These are phyloP conservation scores for Ophiocordyceps australis DNA, from an alignment of 2,329 filamentous ascomycete species.

Conservation along the genomic window DNA sequence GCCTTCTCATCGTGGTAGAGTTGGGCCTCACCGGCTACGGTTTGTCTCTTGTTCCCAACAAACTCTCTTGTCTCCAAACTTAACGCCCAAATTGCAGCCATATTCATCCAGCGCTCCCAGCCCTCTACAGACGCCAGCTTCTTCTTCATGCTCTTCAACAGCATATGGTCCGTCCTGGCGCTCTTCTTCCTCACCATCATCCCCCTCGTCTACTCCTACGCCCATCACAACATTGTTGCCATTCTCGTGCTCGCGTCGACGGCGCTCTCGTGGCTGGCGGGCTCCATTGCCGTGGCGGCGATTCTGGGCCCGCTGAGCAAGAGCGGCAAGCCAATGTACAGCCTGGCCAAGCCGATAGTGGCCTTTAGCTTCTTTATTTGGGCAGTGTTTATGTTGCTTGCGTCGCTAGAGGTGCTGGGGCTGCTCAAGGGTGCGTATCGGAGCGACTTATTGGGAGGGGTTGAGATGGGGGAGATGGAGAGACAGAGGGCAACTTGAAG, in stretches of 20 bases:
- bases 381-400: conserved; percentile 1
- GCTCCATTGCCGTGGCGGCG: conserved; percentile 2
- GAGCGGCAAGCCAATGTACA: not conserved
- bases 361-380: conserved; percentile 2
- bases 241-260: conserved; percentile 1
- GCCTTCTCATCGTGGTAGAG: conserved; percentile 1
- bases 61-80: not conserved
- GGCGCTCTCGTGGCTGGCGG: conserved; percentile 1
- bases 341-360: conserved; percentile 1
- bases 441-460: too few species aligned
- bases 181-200: conserved; percentile 1
- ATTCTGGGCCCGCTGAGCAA: not conserved
- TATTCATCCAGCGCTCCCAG: not conserved
- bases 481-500: too few species aligned
- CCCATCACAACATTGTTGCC: conserved; percentile 1
- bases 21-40: conserved; percentile 2
- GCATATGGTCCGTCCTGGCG: conserved; percentile 2
- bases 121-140: not conserved
- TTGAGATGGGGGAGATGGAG: too few species aligned
- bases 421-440: conserved; percentile 1
- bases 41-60: not conserved
- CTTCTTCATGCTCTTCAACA: conserved; percentile 1
- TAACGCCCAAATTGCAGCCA: not conserved
- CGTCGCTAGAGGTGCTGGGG: conserved; percentile 1
- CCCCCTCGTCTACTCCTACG: conserved; percentile 1